Base-by-base conservation (phyloP, 108 stramenopile species). In the Cyclotella choctawhatcheeana region DNA sequence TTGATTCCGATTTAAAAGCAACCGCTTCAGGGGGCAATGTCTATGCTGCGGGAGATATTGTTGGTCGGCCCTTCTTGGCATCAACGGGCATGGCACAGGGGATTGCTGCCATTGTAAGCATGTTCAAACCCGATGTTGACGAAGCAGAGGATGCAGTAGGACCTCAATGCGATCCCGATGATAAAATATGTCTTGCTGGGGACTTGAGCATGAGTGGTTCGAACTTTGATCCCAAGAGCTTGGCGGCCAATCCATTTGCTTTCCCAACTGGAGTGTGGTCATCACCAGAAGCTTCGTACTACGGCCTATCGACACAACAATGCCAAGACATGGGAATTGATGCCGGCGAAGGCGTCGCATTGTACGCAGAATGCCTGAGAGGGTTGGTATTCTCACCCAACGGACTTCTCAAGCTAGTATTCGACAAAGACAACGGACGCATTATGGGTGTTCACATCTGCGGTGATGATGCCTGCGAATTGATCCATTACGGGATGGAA, bases 401-500 rank as follows among this genome's bases (percentile, higher is more conserved):
- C 75, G 92, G 92, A 27, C 43, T 93, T 58, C 77, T 93, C 29
- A 91, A 93, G 70, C 62, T 93, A 14, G 92, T 93, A 5, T 93
- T 81, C 67, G 85, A 90, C 37, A 89, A 86, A 64, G 69, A 82
- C 2, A 79, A 86, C 26, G 87, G 89, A 17, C 76, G 82, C 0
- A 83, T 93, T 26, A 59, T 93, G 54, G 92, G 92, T 14, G 92
- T 93, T 5, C 92, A 93, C 68, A 89, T 93, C 58, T 87, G 88
- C 62, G 92, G 92, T 37, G 89, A 89, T 45, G 92, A 90, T 65
- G 92, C 92, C 0, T 93, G 86, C 58, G 92, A 93, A 73, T 58
- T 93, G 33, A 88, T 93, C 54, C 92, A 93, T 73, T 93, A 89
- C 60, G 92, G 92, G 0, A 93, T 93, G 89, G 89, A 93, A 64